Evolutionary conservation across 202 grass and related monocot genomes (phyloP).

Genomic region (Zoysia matrella): DNA sequence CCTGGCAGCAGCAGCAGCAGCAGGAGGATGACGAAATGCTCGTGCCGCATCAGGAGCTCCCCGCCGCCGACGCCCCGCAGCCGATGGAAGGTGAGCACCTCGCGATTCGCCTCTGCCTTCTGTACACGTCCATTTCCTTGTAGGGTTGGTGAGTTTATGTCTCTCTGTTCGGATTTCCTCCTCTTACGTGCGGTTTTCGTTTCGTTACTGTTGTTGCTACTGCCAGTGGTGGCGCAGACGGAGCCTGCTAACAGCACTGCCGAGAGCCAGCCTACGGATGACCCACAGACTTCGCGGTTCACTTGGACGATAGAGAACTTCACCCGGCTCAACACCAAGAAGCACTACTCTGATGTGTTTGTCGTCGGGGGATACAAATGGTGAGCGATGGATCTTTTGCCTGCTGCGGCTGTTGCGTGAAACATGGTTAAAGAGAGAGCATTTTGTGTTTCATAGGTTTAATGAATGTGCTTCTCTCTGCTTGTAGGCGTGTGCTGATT

Average conservation of each 20-base stretch:
- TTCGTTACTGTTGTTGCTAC: constrained; percentile 8
- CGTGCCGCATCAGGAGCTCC: constrained; percentile 77
- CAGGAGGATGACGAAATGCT: constrained; percentile 95
- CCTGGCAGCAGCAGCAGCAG: constrained; percentile 45
- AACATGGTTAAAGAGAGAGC: neutral
- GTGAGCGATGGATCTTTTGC: constrained; percentile 47
- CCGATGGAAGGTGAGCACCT: constrained; percentile 93
- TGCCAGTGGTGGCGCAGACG: constrained; percentile 72
- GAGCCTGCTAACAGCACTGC: constrained; percentile 58
- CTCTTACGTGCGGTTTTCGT: constrained; percentile 7
- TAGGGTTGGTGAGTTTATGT: constrained; percentile 29
- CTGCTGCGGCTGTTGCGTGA: neutral
- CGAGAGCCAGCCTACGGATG: constrained; percentile 79
- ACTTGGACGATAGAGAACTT: constrained; percentile 97
- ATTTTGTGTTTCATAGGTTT: constrained; percentile 1
- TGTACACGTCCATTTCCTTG: neutral
- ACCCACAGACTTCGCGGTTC: constrained; percentile 80
- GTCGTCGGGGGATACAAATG: constrained; percentile 83
- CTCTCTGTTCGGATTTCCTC: constrained; percentile 18
- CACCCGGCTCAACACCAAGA: constrained; percentile 80
- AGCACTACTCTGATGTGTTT: constrained; percentile 90
- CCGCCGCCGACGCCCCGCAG: constrained; percentile 57
- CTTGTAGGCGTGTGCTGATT: constrained; percentile 82
- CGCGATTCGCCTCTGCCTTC: constrained; percentile 4
- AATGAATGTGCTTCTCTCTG: constrained; percentile 4